A percentile compares a stretch with the other conserved stretches of the same genome.
phyloP scores from a whole-genome alignment of 176 grass and related monocot genomes.

The Otatea glauca region DNA sequence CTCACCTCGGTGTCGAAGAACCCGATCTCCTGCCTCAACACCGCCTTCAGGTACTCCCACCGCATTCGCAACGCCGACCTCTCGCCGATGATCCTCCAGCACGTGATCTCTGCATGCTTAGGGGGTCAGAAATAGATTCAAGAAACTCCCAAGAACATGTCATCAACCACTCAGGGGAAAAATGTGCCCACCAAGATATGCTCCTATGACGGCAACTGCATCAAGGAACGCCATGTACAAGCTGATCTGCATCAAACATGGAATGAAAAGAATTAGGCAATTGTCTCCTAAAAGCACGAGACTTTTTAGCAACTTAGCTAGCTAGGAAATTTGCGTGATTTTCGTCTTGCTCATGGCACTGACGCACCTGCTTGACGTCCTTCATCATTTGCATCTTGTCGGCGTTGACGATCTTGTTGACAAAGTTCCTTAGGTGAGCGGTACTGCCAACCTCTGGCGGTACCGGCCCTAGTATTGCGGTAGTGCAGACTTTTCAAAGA shows the following conservation, averaged over 20 bases:
- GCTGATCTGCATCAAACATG: conserved; percentile 40
- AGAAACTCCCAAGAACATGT: neutral
- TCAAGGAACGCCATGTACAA: conserved; percentile 66
- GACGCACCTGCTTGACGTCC: conserved; percentile 53
- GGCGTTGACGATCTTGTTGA: conserved; percentile 56
- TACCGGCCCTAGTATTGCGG: too few relatives aligned
- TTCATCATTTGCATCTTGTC: conserved; percentile 64
- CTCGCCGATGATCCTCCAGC: conserved; percentile 72
- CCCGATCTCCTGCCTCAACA: conserved; percentile 69
- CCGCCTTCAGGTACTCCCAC: conserved; percentile 59
- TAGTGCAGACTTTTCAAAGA: too few relatives aligned
- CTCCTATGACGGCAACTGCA: conserved; percentile 53
- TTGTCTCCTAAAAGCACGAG: neutral
- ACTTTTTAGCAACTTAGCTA: neutral
- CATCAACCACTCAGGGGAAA: neutral
- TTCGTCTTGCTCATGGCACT: neutral
- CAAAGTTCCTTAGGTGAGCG: conserved; percentile 30
- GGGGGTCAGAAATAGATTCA: neutral
- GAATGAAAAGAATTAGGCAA: neutral
- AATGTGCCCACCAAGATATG: conserved; percentile 50
- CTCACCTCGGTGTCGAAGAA: conserved; percentile 79
- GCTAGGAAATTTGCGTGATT: neutral
- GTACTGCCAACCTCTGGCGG: too few relatives aligned
- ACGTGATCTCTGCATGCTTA: conserved; percentile 57
- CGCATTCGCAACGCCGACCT: conserved; percentile 56